Evolutionary conservation across 345 rosid species (phyloP).

Genomic region (Populus deltoides): DNA sequence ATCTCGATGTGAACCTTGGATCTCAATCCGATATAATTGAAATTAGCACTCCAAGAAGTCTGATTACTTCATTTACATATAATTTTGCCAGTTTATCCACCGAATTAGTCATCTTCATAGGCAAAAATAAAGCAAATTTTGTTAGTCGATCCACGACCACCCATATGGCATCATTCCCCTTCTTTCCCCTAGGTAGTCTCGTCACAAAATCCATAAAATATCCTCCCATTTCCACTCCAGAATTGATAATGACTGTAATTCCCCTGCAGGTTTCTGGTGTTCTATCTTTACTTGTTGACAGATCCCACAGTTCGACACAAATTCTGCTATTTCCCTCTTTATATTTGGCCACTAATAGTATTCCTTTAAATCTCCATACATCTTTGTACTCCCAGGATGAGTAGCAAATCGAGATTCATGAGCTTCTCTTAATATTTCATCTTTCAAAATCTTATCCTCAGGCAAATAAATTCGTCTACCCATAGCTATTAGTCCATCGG

Average conservation of each 20-base stretch:
- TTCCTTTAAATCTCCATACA: background rate
- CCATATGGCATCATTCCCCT: too few relatives aligned
- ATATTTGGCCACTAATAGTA: too few relatives aligned
- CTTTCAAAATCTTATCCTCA: background rate
- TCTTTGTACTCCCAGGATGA: background rate
- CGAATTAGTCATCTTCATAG: too few relatives aligned
- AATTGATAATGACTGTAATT: background rate
- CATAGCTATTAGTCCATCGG: too few relatives aligned
- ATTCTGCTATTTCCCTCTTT: too few relatives aligned
- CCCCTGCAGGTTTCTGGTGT: rapidly evolving
- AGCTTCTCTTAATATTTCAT: background rate
- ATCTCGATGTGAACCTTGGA: background rate
- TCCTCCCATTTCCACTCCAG: background rate
- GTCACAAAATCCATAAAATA: background rate
- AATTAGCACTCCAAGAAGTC: background rate
- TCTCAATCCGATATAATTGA: background rate
- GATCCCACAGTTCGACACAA: background rate
- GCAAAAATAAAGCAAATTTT: background rate
- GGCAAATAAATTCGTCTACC: background rate
- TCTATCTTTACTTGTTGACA: background rate
- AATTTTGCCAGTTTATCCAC: background rate
- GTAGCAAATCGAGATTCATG: background rate
- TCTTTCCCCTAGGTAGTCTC: background rate
- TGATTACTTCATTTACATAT: background rate
- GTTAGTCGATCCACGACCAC: background rate